A percentile compares a stretch with the other conserved stretches of the same genome.
phyloP scores from a whole-genome alignment of 75 land plant species.

The Picea glauca region DNA sequence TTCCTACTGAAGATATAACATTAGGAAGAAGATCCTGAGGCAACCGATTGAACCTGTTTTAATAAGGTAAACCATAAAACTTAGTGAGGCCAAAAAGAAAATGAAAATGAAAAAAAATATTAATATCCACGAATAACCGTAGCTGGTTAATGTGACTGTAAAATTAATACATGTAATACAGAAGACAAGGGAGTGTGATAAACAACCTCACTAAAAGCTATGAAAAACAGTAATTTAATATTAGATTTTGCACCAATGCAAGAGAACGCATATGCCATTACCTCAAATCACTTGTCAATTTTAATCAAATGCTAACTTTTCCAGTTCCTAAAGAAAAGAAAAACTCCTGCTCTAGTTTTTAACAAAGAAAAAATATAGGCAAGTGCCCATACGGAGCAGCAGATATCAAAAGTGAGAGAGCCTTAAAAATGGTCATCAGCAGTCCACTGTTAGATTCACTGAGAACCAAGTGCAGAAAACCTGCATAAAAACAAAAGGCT shows the following conservation, averaged over 20 bases:
- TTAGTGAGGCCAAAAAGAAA: background rate
- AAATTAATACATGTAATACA: no score
- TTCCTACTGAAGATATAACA: constrained; percentile 47
- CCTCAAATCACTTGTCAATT: background rate
- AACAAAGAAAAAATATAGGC: background rate
- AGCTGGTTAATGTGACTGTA: background rate
- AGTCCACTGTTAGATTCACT: constrained; percentile 66
- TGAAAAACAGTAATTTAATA: background rate
- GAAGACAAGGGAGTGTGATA: no score
- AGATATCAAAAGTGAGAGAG: constrained; percentile 76
- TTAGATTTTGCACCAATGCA: background rate
- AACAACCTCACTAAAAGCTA: no score
- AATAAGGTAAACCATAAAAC: background rate
- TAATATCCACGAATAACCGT: background rate
- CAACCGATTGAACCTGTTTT: constrained; percentile 78
- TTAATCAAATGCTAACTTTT: background rate
- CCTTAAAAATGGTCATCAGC: constrained; percentile 64
- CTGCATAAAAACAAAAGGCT: constrained; percentile 28
- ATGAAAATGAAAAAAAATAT: background rate
- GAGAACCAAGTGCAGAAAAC: constrained; percentile 59
- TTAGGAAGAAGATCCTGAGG: constrained; percentile 69
- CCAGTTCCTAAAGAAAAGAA: background rate
- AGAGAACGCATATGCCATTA: background rate
- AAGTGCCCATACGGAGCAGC: constrained; percentile 79
- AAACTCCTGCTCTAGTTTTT: background rate